These are phyloP conservation scores for Drosera spatulata DNA, from an alignment of 179 eudicot species.

Conservation along the genomic window DNA sequence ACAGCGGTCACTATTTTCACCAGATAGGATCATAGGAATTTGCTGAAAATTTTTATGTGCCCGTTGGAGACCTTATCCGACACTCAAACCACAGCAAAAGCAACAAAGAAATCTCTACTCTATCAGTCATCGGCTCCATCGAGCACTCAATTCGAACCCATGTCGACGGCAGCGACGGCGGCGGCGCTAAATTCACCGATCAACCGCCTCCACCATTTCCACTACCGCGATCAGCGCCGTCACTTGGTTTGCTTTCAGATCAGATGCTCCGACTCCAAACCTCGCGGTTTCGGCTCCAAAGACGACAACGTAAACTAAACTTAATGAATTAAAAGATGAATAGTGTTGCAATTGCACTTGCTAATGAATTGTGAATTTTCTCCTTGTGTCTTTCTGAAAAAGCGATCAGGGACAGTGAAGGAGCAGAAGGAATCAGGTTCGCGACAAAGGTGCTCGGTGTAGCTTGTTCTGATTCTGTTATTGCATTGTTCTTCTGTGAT, in stretches of 20 bases:
- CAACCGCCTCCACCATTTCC: not conserved
- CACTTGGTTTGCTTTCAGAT: conserved; percentile 11
- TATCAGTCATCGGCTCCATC: too few species aligned
- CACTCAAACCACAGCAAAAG: not conserved
- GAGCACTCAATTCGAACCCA: too few species aligned
- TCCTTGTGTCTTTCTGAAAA: conserved; percentile 12
- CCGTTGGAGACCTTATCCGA: too few species aligned
- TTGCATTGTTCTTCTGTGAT: not conserved
- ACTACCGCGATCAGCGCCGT: not conserved
- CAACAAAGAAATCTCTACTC: too few species aligned
- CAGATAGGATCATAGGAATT: too few species aligned
- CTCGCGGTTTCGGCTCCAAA: conserved; percentile 21
- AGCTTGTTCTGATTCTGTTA: not conserved
- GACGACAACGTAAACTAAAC: conserved; percentile 14
- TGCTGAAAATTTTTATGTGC: too few species aligned
- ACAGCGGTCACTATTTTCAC: too few species aligned
- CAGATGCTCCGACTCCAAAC: conserved; percentile 18
- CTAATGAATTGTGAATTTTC: too few species aligned
- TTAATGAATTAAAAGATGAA: too few species aligned
- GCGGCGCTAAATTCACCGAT: conserved; percentile 16
- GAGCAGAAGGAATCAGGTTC: conserved; percentile 18
- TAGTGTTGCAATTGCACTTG: too few species aligned
- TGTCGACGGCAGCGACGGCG: conserved; percentile 22
- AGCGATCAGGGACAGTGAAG: conserved; percentile 9
- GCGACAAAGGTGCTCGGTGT: conserved; percentile 17